Evolutionary conservation across 2,329 filamentous ascomycete genomes (phyloP), one percentile per base, ranked within the genome.

Genomic region (Bimuria novae-zelandiae): DNA sequence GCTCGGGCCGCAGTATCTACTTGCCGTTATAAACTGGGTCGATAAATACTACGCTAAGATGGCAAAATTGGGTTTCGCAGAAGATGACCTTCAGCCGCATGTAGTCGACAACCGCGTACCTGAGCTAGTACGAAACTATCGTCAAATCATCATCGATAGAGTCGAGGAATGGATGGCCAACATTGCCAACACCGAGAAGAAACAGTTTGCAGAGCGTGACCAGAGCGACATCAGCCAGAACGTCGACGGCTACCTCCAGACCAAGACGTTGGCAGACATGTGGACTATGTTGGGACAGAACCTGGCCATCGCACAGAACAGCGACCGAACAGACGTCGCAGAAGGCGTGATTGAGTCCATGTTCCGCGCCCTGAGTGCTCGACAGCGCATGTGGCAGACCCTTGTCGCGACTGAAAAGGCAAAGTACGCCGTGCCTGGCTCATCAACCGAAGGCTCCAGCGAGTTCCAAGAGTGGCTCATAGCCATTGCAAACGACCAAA

Each of bases 271-370:
- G 49, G 89, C 92, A 51, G 92, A 96, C 67, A 89, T 97, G 80
- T 99, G 95, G 92, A 89, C 92, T 55, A 97, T 99, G 92, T 81
- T 99, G 58, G 87, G 90, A 61, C 93, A 99, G 75, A 94, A 99
- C 75, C 84, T 96, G 29, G 85, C 89, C 58, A 90, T 92, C 0
- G 92, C 92, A 4, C 87, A 86, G 35, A 89, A 90, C 65, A 96
- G 92, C 39, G 84, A 92, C 68, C 89, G 94, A 46, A 84, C 87
- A 50, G 94, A 97, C 69, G 92, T 99, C 0, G 88, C 93, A 7
- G 93, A 97, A 76, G 94, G 94, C 58, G 92, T 97, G 32, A 87
- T 97, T 45, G 94, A 97, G 72, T 89, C 92, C 71, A 97, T 97
- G 90, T 93, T 97, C 77, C 82, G 89, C 44, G 87, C 92, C 12